A percentile compares a stretch with the other conserved stretches of the same genome.
Evolutionary conservation across 2,329 filamentous ascomycete species (phyloP).

Genomic region (Lachnum nothofagi): DNA sequence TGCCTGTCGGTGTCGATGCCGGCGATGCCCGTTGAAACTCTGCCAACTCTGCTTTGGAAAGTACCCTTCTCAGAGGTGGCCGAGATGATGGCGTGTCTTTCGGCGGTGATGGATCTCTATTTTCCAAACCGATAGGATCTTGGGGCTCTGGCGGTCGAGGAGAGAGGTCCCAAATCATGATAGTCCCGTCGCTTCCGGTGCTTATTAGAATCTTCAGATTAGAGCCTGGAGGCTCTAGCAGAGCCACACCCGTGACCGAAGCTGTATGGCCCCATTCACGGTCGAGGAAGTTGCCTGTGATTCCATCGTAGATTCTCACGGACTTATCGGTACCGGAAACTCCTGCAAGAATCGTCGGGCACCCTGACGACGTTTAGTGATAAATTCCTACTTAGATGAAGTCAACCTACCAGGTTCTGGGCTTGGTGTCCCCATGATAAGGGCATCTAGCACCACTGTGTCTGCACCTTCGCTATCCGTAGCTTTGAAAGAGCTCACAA

Average conservation of each 20-base stretch:
- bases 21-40: conserved; percentile 61
- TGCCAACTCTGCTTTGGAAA: conserved; percentile 81
- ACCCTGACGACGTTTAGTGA: conserved; percentile 15
- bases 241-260: conserved; percentile 77
- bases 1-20: conserved; percentile 36
- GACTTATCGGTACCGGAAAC: conserved; percentile 95
- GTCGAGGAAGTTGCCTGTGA: conserved; percentile 70
- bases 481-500: conserved; percentile 72
- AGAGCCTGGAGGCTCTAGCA: conserved; percentile 56
- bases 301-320: conserved; percentile 78
- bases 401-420: conserved; percentile 40
- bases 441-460: conserved; percentile 74
- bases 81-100: conserved; percentile 52
- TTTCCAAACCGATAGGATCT: conserved; percentile 19
- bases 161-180: conserved; percentile 64
- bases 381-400: neutral
- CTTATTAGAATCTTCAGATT: conserved; percentile 60
- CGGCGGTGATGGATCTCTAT: conserved; percentile 30
- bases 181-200: conserved; percentile 72
- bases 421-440: conserved; percentile 59
- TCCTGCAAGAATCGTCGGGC: conserved; percentile 67
- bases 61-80: conserved; percentile 74
- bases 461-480: conserved; percentile 75
- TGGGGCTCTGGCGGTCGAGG: conserved; percentile 18
- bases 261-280: conserved; percentile 95